Evolutionary conservation across 2,329 filamentous ascomycete genomes (phyloP), one percentile per base, ranked within the genome.

Genomic region (Aspergillus latus): DNA sequence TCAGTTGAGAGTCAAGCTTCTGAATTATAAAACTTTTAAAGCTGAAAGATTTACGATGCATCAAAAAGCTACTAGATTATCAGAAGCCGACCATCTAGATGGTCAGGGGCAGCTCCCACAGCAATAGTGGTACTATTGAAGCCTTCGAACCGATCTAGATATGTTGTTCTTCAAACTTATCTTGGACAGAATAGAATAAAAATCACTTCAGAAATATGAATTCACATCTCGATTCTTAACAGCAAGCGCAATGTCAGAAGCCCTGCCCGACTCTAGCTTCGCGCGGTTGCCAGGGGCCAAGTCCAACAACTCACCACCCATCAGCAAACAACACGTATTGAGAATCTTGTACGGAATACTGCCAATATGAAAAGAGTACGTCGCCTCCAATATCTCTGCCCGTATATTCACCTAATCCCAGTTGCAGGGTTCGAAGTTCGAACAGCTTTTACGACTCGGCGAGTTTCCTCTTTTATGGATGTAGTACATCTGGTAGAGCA

Each of bases 321-420:
- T 5, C n/a, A 7, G 37, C 1, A 29, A 16, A 3, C 29, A 34
- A 21, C 54, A 63, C 61, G 59, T 21, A 63, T 44, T 1, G 50
- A 54, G 48, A 49, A 63, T 0, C 54, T 58, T 3, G 58, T 60
- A 46, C 65, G 67, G 46, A 70, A 68, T 1, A 76, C 50, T 2
- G 71, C 73, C 5, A 68, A 66, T 56, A 76, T 34, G 54, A 76
- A 75, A 21, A 77, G 74, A 0, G 71, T 71, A 2, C 69, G 70
- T 2, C 74, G 68, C 30, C 75, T 49, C 11, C 64, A 49, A 45
- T 9, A 8, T 45, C 0, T 54, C 46, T 26, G 64, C 61, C 26
- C 65, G 63, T 4, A 66, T 21, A 15, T 56, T 65, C 44, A 47
- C 59, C 11, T 64, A 58, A 28, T 37, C 59, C 5, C 59, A 62